Evolutionary conservation across 202 grass and related monocot species (phyloP).

Genomic region (Bolboschoenoplectus hybrid): DNA sequence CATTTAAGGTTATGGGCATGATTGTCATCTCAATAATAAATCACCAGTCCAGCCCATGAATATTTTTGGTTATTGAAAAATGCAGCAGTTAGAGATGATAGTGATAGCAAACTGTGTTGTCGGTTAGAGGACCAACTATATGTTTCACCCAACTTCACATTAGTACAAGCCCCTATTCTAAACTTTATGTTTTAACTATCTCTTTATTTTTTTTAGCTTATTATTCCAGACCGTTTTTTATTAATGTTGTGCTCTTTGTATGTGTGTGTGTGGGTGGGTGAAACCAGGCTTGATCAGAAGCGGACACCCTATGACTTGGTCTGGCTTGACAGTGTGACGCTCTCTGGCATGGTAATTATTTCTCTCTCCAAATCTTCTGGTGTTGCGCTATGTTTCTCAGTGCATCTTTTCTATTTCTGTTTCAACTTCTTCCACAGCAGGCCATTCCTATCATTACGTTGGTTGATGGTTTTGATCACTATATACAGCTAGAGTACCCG

Average conservation of each 20-base stretch:
- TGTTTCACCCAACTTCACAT: neutral
- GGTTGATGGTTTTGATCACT: slow-evolving; percentile 27
- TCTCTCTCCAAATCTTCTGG: slow-evolving; percentile 1
- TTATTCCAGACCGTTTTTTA: neutral
- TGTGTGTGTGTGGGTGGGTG: neutral
- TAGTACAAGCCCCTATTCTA: slow-evolving; percentile 1
- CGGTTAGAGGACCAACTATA: neutral
- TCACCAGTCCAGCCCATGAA: neutral
- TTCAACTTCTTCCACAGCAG: neutral
- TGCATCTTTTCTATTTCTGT: neutral
- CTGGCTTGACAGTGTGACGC: slow-evolving; percentile 71
- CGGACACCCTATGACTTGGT: slow-evolving; percentile 74
- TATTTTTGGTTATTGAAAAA: neutral
- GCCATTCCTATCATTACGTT: neutral
- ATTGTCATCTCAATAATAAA: slow-evolving; percentile 22
- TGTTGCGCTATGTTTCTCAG: neutral
- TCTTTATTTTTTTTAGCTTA: slow-evolving; percentile 21
- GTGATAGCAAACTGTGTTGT: neutral
- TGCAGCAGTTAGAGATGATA: neutral
- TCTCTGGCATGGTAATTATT: slow-evolving; percentile 78
- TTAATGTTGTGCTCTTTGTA: neutral
- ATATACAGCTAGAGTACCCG: neutral
- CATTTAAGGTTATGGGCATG: neutral
- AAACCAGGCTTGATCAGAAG: slow-evolving; percentile 76
- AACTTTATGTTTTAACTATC: neutral